These are phyloP conservation scores for Mycosphaerelloides madeirae DNA, from an alignment of 2,329 filamentous ascomycete species.

Conservation along the genomic window DNA sequence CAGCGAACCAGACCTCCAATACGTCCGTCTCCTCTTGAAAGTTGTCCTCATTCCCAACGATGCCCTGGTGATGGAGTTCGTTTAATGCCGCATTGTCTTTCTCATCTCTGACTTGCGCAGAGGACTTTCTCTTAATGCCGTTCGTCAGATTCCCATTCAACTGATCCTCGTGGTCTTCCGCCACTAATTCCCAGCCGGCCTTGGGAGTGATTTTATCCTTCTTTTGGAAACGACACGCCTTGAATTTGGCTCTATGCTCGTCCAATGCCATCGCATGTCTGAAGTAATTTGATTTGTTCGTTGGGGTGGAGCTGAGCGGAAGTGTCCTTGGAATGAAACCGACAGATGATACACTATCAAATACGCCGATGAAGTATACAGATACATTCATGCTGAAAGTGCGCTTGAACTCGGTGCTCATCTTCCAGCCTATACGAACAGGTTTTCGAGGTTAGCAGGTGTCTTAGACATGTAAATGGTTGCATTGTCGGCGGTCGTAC, in stretches of 20 bases:
- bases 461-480: too few species aligned
- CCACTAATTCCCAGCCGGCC: slow-evolving; percentile 14
- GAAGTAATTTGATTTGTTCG: slow-evolving; percentile 36
- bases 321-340: slow-evolving; percentile 39
- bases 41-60: slow-evolving; percentile 11
- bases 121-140: not conserved
- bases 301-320: slow-evolving; percentile 37
- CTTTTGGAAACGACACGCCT: slow-evolving; percentile 36
- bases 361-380: slow-evolving; percentile 43
- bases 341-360: slow-evolving; percentile 42
- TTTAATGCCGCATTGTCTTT: not conserved
- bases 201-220: slow-evolving; percentile 21
- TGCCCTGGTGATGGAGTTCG: not conserved
- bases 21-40: slow-evolving; percentile 22
- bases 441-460: too few species aligned
- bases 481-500: slow-evolving; percentile 12
- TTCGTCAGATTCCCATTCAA: not conserved
- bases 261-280: slow-evolving; percentile 44
- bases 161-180: too few species aligned
- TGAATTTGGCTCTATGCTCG: slow-evolving; percentile 44
- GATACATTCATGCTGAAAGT: slow-evolving; percentile 43
- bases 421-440: slow-evolving; percentile 28
- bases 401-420: slow-evolving; percentile 41
- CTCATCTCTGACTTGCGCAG: not conserved
- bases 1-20: slow-evolving; percentile 43